Base-by-base conservation (phyloP, 2,329 filamentous ascomycete genomes). In the Gnomoniopsis sp. region DNA sequence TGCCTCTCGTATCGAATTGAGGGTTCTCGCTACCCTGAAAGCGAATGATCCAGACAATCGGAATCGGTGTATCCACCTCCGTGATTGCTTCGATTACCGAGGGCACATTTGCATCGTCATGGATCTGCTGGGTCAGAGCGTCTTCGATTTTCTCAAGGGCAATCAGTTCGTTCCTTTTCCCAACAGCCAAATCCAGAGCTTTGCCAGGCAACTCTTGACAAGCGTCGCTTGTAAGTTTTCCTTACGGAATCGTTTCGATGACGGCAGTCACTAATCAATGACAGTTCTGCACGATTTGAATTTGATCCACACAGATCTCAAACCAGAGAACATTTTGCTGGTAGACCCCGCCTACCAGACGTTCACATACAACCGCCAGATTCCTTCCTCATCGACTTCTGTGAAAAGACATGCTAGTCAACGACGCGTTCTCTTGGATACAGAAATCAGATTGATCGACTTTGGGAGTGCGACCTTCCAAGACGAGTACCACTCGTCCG, bases 141-240 rank as follows among this genome's bases (percentile, higher is more conserved):
- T 99, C 54, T 99, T 99, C 71, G 95, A 99, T 75, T 99, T 99
- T 67, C 81, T 99, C 50, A 99, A 99, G 77, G 88, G 88, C 69
- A 98, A 98, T 70, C 84, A 86, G 64, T 99, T 99, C 70, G 92
- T 96, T 19, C 95, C 95, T 0, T 99, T 99, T 69, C 95, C 95
- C 14, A 98, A 96, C 79, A 97, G 93, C 65, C 95, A 99, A 74
- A 99, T 99, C 60, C 95, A 98, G 73, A 93, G 86, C 71, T 98
- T 99, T 79, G 95, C 95, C 50, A 87, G 93, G 52, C 95, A 99
- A 71, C 80, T 99, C 17, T 90, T 99, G 62, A 98, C 93, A n/a
- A 98, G 93, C 69, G 96, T 99, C 69, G 95, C 95, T 59, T 99
- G 91, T 96, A 78, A 81, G 91, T 86, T 19, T 26, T 26, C 34